Base-by-base conservation (phyloP, 768 basidiomycete species). In the Leccinum pellstonianum region DNA sequence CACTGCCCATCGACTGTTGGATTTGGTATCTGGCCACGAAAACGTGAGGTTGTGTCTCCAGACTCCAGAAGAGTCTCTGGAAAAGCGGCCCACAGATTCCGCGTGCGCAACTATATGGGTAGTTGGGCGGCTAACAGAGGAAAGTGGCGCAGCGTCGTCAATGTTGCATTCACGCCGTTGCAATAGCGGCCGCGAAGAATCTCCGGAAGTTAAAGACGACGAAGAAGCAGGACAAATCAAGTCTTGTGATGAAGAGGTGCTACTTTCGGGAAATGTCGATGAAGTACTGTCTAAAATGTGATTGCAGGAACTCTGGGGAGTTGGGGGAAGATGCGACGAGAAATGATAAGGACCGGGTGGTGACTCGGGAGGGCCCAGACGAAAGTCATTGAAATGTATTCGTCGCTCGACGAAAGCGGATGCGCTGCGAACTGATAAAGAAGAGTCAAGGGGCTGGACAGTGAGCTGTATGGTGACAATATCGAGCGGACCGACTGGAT, bases 1-100 rank as follows among this genome's bases (percentile, higher is more conserved):
- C 58, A 89, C 81, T 9, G 90, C 82, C 88, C 91, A 93, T 19
- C 88, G 84, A 66, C 82, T 85, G 59, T 81, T 81, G 3, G 87
- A 83, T 67, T 86, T 88, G 56, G 81, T 73, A 37, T 83, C 80
- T 14, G 90, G 88, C 87, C 90, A 90, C 64, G 87, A 85, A 46
- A 91, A 73, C 8, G 86, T 85, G 49, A 91, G 73, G 1, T 82
- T 87, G 69, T 86, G 86, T 41, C 73, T 80, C 83, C 83, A 88
- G 7, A 84, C 73, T 37, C 87, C 87, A 47, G 80, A 73, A 1
- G 78, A 68, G 66, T 88, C 85, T 56, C 76, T 79, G 54, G 79
- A 67, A 68, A 90, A 87, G 57, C 74, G 76, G 43, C 83, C 84
- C 1, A 80, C 78, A n/a, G 84, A 81, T 70, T 90, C 85, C 10